Conservation (phyloP, 2,329 filamentous ascomycete species). For the Diaporthe sp. region DNA sequence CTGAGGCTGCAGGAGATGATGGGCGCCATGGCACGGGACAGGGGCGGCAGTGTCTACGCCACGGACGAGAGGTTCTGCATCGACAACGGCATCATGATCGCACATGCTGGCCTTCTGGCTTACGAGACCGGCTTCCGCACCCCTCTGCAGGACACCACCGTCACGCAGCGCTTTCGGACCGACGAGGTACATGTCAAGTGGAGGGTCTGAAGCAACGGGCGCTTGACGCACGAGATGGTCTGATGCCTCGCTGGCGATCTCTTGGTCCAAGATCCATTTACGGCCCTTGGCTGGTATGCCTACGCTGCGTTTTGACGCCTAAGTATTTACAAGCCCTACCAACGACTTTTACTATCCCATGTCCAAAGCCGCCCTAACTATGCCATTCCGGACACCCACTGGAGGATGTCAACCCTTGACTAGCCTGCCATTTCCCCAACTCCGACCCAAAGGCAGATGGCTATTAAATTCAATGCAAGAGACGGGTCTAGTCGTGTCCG, state of each 20-base stretch:
- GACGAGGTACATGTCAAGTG: constrained; percentile 86
- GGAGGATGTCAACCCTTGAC: constrained; percentile 25
- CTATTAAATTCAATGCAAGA: constrained; percentile 17
- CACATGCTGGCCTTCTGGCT: constrained; percentile 91
- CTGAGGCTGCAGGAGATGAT: constrained; percentile 98
- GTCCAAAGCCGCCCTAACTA: constrained; percentile 33
- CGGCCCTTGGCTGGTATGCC: not conserved
- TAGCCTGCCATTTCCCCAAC: constrained; percentile 33
- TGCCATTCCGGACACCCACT: constrained; percentile 11
- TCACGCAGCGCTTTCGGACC: constrained; percentile 86
- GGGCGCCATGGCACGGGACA: constrained; percentile 91
- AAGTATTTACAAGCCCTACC: not conserved
- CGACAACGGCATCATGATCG: constrained; percentile 99
- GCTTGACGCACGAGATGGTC: not conserved
- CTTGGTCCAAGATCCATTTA: not conserved
- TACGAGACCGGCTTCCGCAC: constrained; percentile 86
- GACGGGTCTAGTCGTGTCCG: constrained; percentile 31
- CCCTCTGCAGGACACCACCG: constrained; percentile 83
- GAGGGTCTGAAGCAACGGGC: constrained; percentile 67
- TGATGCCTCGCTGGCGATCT: not conserved
- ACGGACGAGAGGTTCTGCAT: constrained; percentile 99
- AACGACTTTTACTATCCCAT: constrained; percentile 26
- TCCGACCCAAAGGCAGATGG: constrained; percentile 34
- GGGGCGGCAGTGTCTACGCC: constrained; percentile 91
- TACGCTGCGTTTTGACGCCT: constrained; percentile 1